Evolutionary conservation across 768 basidiomycete genomes (phyloP), one percentile per base, ranked within the genome.

Genomic region (Pleurotus giganteus): DNA sequence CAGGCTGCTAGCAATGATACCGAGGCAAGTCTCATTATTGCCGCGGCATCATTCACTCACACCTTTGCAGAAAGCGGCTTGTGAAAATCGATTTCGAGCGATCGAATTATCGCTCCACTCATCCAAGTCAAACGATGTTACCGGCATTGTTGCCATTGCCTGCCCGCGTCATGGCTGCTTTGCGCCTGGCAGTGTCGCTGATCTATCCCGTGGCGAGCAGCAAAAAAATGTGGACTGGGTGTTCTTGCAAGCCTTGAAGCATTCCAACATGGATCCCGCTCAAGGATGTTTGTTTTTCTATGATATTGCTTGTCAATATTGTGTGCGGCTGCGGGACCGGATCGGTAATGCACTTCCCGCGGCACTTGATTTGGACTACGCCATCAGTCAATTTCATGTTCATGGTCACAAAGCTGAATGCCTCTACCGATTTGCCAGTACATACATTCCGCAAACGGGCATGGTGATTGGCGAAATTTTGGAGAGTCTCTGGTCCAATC

Each of bases 361-460:
- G 0, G 34, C 28, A 1, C 0, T 60, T 0, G 26, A 53, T 1
- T 56, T 69, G 3, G 47, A 59, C 0, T 46, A 28, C 0, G 64
- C 58, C 2, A 68, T 70, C 6, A 60, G 66, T 0, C 53, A 65
- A 0, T 68, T 64, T 54, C 65, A 69, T 42, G 57, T 68, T 0
- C 66, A 68, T 49, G 67, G 44, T 0, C 65, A 69, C 49, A 49
- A 54, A 12, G 45, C 58, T 0, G 32, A 66, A 21, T 71, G 71
- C 47, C 63, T 62, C 8, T 47, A 62, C 2, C 42, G 64, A 0
- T 75, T 54, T 60, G 52, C 63, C 4, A 53, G 4, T 63, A 15
- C 41, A 43, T 43, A 43, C 19, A 43, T 43, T 21, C 41, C 41
- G 9, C 12, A 23, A n/a, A n/a, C 41, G 41, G 41, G 41, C 9